Conservation (phyloP, 23 red algal genomes). For the Gracilaria domingensis region DNA sequence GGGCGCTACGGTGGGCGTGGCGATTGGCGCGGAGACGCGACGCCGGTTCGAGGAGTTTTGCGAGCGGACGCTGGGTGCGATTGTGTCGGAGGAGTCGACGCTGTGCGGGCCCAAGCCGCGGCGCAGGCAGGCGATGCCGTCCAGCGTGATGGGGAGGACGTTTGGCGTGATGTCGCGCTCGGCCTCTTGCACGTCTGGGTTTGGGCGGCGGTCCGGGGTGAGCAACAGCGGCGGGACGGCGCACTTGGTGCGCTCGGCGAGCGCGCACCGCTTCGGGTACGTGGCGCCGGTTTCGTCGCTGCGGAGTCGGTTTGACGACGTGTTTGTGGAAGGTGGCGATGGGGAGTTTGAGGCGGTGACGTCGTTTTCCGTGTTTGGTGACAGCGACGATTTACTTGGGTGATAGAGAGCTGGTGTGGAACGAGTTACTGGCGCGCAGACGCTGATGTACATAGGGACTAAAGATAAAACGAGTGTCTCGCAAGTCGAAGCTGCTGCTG, state of each 20-base stretch:
- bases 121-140: not conserved
- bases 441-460: no score
- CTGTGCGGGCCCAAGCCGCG: conserved; percentile 40
- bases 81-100: conserved; percentile 12
- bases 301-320: conserved; percentile 37
- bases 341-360: conserved; percentile 1
- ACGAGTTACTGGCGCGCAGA: not conserved
- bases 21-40: not conserved
- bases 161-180: not conserved
- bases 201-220: not conserved
- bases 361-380: conserved; percentile 4
- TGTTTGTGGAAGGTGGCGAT: conserved; percentile 52
- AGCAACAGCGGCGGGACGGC: not conserved
- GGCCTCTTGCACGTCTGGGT: not conserved
- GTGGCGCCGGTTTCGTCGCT: conserved; percentile 1
- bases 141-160: not conserved
- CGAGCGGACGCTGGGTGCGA: not conserved
- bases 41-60: conserved; percentile 21
- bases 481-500: no score
- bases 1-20: not conserved
- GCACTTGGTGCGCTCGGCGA: conserved; percentile 47
- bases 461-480: no score
- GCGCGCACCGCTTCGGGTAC: conserved; percentile 57
- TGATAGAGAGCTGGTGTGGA: not conserved
- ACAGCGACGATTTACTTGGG: not conserved